Percentiles rank a stretch among this genome's conserved stretches.
Evolutionary conservation across 805 yeast genomes (phyloP).

Genomic region (Saturnispora gosingensis): DNA sequence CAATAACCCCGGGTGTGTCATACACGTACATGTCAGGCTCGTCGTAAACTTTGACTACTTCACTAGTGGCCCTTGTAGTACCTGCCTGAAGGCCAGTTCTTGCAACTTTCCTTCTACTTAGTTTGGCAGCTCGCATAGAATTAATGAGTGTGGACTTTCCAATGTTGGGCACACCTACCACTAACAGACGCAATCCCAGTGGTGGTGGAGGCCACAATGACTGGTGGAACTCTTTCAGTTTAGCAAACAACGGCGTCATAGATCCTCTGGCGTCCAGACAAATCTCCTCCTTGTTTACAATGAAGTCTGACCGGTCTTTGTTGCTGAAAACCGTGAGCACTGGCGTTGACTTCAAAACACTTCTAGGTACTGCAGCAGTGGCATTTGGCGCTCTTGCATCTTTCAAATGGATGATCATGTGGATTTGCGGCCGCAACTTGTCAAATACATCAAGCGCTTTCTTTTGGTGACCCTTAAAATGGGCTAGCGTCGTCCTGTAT

Average conservation of each 20-base stretch:
- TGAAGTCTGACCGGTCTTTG: conserved; percentile 42
- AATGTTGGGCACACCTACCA: conserved; percentile 96
- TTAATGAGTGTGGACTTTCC: conserved; percentile 89
- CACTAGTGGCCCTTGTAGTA: conserved; percentile 72
- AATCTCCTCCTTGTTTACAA: neutral
- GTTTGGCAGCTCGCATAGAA: conserved; percentile 36
- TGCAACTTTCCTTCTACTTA: conserved; percentile 54
- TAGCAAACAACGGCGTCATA: conserved; percentile 34
- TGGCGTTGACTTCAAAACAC: conserved; percentile 3
- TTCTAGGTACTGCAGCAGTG: conserved; percentile 30
- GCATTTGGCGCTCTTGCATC: conserved; percentile 87
- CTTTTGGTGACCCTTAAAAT: conserved; percentile 86
- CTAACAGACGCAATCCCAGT: conserved; percentile 63
- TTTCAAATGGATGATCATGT: conserved; percentile 73
- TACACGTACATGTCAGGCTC: conserved; percentile 60
- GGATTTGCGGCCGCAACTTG: conserved; percentile 67
- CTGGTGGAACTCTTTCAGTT: conserved; percentile 37
- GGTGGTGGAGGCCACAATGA: conserved; percentile 66
- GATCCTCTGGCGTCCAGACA: conserved; percentile 36
- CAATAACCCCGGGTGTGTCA: conserved; percentile 90
- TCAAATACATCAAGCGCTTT: conserved; percentile 63
- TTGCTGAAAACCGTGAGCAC: conserved; percentile 52
- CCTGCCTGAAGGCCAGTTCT: conserved; percentile 85
- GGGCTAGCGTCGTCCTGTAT: conserved; percentile 59
- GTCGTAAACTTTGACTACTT: conserved; percentile 52